These are phyloP conservation scores for Sugiyamaella chiloensis DNA, from an alignment of 805 yeast species.

Conservation along the genomic window DNA sequence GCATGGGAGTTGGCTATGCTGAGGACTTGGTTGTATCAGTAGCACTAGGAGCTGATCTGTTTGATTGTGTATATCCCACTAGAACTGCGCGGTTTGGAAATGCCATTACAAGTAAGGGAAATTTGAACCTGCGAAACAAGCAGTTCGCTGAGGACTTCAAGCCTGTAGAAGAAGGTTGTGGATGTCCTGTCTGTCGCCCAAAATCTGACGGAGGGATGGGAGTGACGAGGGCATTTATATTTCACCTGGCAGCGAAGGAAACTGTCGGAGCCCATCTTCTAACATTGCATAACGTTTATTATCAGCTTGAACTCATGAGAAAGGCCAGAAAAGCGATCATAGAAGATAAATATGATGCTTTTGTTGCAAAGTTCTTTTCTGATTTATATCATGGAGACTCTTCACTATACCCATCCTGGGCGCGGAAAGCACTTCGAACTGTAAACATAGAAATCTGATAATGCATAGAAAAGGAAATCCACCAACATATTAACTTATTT, in stretches of 20 bases:
- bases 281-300: slow-evolving; percentile 42
- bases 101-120: slow-evolving; percentile 40
- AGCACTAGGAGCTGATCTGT: slow-evolving; percentile 46
- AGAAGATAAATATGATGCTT: slow-evolving; percentile 37
- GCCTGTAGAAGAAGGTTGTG: slow-evolving; percentile 41
- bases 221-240: slow-evolving; percentile 38
- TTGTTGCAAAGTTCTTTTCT: slow-evolving; percentile 36
- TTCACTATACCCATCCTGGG: slow-evolving; percentile 40
- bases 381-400: slow-evolving; percentile 34
- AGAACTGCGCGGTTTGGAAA: slow-evolving; percentile 45
- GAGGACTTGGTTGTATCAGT: slow-evolving; percentile 46
- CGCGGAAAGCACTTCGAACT: slow-evolving; percentile 37
- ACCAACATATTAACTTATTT: neutral
- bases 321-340: slow-evolving; percentile 39
- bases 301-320: slow-evolving; percentile 43
- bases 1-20: slow-evolving; percentile 49
- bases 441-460: slow-evolving; percentile 36
- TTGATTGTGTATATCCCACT: slow-evolving; percentile 47
- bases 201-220: slow-evolving; percentile 36
- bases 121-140: slow-evolving; percentile 36
- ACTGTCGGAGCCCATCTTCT: slow-evolving; percentile 44
- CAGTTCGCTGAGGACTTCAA: slow-evolving; percentile 34
- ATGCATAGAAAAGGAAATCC: neutral
- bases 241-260: slow-evolving; percentile 39
- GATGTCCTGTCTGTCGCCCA: slow-evolving; percentile 40